These are phyloP conservation scores for Schizophyllum amplum DNA, from an alignment of 1,284 basidiomycete genomes.

Conservation along the genomic window DNA sequence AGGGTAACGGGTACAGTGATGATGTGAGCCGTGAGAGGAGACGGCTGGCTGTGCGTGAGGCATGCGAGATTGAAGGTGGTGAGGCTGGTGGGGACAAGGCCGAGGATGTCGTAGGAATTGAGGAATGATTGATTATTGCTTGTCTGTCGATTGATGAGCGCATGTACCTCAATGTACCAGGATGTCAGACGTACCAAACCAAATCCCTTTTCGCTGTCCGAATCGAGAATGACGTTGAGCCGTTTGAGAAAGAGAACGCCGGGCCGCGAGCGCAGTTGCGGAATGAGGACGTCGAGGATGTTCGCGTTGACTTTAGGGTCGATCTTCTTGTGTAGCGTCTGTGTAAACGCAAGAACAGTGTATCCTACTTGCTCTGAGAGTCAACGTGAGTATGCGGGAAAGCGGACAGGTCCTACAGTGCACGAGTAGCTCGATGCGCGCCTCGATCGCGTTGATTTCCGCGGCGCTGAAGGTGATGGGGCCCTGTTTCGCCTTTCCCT, in stretches of 20 bases:
- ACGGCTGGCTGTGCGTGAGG: constrained; percentile 73
- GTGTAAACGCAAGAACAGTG: constrained; percentile 63
- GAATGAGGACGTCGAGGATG: constrained; percentile 43
- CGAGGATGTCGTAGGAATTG: constrained; percentile 67
- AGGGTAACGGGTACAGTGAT: constrained; percentile 76
- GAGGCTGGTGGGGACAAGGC: constrained; percentile 65
- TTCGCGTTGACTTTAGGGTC: constrained; percentile 63
- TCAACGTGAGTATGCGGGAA: constrained; percentile 1
- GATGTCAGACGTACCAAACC: constrained; percentile 45
- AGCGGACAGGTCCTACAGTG: constrained; percentile 34
- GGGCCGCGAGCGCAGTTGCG: constrained; percentile 41
- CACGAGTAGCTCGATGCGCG: constrained; percentile 43
- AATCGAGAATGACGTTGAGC: constrained; percentile 63
- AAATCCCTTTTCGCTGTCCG: constrained; percentile 76
- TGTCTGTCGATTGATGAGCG: constrained; percentile 35
- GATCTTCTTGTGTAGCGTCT: constrained; percentile 58
- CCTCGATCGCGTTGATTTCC: constrained; percentile 37
- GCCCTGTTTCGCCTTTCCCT: constrained; percentile 39
- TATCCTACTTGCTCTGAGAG: constrained; percentile 59
- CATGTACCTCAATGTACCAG: constrained; percentile 1
- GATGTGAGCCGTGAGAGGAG: constrained; percentile 72
- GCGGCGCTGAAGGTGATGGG: constrained; percentile 27
- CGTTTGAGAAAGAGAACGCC: constrained; percentile 61
- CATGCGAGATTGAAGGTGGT: constrained; percentile 72
- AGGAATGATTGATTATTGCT: constrained; percentile 50